Evolutionary conservation across 805 yeast genomes (phyloP).

Genomic region (Starmera dryadoides): DNA sequence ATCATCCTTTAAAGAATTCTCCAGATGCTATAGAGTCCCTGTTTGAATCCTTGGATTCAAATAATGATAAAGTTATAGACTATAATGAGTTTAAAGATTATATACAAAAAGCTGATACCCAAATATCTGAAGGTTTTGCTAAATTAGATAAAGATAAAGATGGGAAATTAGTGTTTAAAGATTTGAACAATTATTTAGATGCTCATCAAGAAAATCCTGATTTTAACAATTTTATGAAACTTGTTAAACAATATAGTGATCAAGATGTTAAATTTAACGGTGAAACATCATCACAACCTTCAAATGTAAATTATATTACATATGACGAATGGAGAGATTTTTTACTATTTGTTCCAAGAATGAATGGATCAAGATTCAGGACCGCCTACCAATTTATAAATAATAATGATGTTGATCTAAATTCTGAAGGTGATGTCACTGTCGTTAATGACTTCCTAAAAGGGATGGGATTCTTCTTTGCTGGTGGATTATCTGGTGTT

Average conservation of each 20-base stretch:
- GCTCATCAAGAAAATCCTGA: constrained; percentile 28
- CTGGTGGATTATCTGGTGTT: constrained; percentile 95
- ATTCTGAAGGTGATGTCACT: constrained; percentile 90
- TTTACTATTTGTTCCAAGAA: constrained; percentile 73
- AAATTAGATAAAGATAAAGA: constrained; percentile 66
- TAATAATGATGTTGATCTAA: constrained; percentile 67
- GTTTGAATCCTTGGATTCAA: constrained; percentile 51
- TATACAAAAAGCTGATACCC: constrained; percentile 59
- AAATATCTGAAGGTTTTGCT: constrained; percentile 61
- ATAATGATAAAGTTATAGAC: constrained; percentile 50
- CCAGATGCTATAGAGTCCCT: constrained; percentile 50
- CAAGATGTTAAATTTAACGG: constrained; percentile 32
- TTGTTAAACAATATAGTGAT: constrained; percentile 7
- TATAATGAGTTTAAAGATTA: constrained; percentile 62
- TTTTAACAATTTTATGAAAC: constrained; percentile 49
- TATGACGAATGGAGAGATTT: constrained; percentile 85
- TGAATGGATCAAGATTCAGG: constrained; percentile 65
- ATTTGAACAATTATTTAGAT: constrained; percentile 58
- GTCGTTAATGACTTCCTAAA: constrained; percentile 69
- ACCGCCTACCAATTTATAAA: constrained; percentile 79
- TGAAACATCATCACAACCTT: not conserved
- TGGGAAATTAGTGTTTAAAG: constrained; percentile 59
- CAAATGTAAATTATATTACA: constrained; percentile 57
- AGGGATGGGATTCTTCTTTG: constrained; percentile 86
- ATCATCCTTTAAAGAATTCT: constrained; percentile 61